phyloP scores from a whole-genome alignment of 2,329 filamentous ascomycete genomes.

The Xylaria sp. region DNA sequence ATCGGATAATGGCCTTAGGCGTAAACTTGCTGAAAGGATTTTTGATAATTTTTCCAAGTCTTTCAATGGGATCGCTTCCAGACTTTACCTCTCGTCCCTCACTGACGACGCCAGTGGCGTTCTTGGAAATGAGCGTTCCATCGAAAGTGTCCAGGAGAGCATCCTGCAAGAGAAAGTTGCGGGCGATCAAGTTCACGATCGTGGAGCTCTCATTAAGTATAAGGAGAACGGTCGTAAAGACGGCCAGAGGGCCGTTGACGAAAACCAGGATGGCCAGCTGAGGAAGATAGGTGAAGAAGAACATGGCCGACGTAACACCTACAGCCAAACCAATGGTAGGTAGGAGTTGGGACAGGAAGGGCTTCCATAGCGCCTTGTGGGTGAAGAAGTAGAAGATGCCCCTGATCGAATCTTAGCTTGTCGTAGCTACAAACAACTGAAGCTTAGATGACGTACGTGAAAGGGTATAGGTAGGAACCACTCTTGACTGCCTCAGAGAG shows the following conservation, averaged over 20 bases:
- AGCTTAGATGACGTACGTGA: constrained; percentile 58
- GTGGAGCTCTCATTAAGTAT: constrained; percentile 68
- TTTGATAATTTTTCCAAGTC: constrained; percentile 63
- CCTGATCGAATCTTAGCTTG: constrained; percentile 34
- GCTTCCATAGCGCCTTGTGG: constrained; percentile 63
- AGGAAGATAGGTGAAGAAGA: constrained; percentile 83
- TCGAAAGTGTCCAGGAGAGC: constrained; percentile 90
- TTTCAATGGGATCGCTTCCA: constrained; percentile 61
- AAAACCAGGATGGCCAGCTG: constrained; percentile 83
- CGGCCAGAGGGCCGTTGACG: constrained; percentile 81
- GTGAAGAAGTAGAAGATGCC: constrained; percentile 65
- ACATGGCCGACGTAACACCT: constrained; percentile 79
- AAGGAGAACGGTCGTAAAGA: constrained; percentile 73
- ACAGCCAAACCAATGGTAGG: constrained; percentile 73
- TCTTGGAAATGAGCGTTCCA: constrained; percentile 63
- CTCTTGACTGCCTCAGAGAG: constrained; percentile 74
- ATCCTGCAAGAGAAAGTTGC: constrained; percentile 79
- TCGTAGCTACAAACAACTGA: background rate
- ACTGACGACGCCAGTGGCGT: constrained; percentile 66
- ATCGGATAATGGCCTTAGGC: constrained; percentile 71
- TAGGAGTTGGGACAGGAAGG: constrained; percentile 59
- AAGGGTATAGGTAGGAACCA: constrained; percentile 82
- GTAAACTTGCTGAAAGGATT: constrained; percentile 63
- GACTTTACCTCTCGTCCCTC: constrained; percentile 75
- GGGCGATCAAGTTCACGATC: constrained; percentile 62